Conservation (phyloP, 2,329 filamentous ascomycete species). For the Fusarium luffae region DNA sequence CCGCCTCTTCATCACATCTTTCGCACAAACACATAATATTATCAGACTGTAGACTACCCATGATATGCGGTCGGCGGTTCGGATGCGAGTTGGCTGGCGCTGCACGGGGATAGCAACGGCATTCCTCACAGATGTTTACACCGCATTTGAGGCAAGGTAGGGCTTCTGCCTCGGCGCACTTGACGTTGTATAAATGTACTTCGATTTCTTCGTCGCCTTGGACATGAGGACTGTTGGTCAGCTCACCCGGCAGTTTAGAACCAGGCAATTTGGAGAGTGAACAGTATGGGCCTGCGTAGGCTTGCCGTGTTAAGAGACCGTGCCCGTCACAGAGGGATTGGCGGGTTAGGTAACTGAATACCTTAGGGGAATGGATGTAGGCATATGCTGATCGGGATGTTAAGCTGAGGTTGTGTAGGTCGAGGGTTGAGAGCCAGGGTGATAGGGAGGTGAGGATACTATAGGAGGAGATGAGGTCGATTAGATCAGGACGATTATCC, state of each 20-base stretch:
- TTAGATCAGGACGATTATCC: background rate
- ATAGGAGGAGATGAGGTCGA: conserved; percentile 27
- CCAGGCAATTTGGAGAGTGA: too few species aligned
- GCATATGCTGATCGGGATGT: conserved; percentile 2
- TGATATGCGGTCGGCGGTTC: conserved; percentile 20
- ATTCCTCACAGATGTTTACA: conserved; percentile 39
- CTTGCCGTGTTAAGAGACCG: conserved; percentile 19
- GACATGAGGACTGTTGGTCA: background rate
- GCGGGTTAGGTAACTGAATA: conserved; percentile 15
- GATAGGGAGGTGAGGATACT: conserved; percentile 24
- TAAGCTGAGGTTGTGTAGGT: conserved; percentile 25
- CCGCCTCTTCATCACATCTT: conserved; percentile 1
- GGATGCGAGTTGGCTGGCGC: background rate
- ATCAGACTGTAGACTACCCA: background rate
- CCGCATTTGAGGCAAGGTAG: conserved; percentile 30
- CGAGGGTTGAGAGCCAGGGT: conserved; percentile 31
- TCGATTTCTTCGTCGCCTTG: conserved; percentile 22
- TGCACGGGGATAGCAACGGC: conserved; percentile 25
- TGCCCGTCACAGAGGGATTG: conserved; percentile 32
- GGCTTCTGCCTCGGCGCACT: conserved; percentile 23
- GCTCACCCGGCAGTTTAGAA: background rate
- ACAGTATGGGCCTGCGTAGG: conserved; percentile 2
- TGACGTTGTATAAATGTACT: conserved; percentile 16
- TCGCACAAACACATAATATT: conserved; percentile 31
- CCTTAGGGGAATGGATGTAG: background rate